Conservation (phyloP, 1,284 basidiomycete species). For the Cystobasidium slooffiae region DNA sequence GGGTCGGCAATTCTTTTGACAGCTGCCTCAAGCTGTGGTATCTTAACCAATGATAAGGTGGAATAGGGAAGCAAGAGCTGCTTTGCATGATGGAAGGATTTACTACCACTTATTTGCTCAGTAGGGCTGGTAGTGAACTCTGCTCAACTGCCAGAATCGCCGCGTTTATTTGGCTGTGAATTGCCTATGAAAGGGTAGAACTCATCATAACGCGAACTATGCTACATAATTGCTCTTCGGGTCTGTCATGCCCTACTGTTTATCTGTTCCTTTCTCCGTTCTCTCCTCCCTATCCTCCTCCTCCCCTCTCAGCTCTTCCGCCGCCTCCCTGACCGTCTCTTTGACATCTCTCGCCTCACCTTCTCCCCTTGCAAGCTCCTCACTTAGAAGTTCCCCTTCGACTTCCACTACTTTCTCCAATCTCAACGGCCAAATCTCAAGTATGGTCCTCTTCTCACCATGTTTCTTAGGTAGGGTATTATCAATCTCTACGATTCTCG, state of each 20-base stretch:
- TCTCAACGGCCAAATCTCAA: slow-evolving; percentile 39
- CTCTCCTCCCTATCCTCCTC: neutral
- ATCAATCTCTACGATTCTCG: slow-evolving; percentile 35
- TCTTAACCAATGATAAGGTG: too few species aligned
- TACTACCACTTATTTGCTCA: too few species aligned
- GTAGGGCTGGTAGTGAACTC: neutral
- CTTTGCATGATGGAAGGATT: too few species aligned
- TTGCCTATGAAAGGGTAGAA: neutral
- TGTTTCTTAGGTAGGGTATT: slow-evolving; percentile 33
- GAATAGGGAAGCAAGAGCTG: too few species aligned
- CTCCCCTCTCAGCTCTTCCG: slow-evolving; percentile 31
- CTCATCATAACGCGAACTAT: too few species aligned
- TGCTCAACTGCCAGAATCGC: neutral
- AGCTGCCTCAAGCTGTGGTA: too few species aligned
- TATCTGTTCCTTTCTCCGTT: neutral
- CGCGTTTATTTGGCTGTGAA: neutral
- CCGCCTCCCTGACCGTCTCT: slow-evolving; percentile 38
- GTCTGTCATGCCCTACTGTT: neutral
- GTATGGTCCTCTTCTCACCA: slow-evolving; percentile 37
- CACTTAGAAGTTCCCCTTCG: slow-evolving; percentile 24
- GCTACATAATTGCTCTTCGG: neutral
- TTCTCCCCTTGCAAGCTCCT: slow-evolving; percentile 35
- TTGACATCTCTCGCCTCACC: slow-evolving; percentile 26
- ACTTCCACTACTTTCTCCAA: slow-evolving; percentile 39
- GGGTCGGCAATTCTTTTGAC: too few species aligned